phyloP scores from a whole-genome alignment of 2,329 filamentous ascomycete genomes.

The Paracamarosporium sp. region DNA sequence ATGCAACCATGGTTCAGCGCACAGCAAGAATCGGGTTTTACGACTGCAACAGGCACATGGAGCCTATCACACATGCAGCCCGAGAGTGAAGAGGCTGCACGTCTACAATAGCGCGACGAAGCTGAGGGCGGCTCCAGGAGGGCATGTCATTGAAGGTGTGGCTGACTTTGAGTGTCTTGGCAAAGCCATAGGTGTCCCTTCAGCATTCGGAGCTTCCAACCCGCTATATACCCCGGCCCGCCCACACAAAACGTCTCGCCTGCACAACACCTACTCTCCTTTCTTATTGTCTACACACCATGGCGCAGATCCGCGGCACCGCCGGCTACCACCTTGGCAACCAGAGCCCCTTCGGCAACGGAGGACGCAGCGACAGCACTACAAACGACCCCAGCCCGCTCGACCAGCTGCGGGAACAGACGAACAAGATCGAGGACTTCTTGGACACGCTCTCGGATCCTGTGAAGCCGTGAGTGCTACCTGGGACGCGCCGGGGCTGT shows the following conservation, averaged over 20 bases:
- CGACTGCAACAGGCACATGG: neutral
- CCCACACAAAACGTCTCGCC: constrained; percentile 31
- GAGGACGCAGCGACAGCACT: constrained; percentile 61
- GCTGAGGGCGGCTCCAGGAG: neutral
- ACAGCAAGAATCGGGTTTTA: neutral
- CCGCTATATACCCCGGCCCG: constrained; percentile 30
- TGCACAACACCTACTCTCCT: constrained; percentile 23
- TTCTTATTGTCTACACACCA: constrained; percentile 37
- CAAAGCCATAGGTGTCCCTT: constrained; percentile 19
- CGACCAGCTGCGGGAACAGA: constrained; percentile 90
- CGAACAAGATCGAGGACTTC: constrained; percentile 96
- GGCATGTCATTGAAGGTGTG: neutral
- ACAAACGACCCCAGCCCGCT: constrained; percentile 77
- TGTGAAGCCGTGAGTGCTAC: constrained; percentile 82
- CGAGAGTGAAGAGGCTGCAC: neutral
- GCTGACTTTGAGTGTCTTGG: constrained; percentile 26
- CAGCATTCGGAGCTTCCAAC: constrained; percentile 31
- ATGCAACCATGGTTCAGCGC: neutral
- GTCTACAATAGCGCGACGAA: neutral
- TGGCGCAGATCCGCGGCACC: constrained; percentile 67
- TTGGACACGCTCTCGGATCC: constrained; percentile 88
- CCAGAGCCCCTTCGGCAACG: constrained; percentile 73
- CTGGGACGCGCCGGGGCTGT: neutral
- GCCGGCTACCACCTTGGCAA: constrained; percentile 85
- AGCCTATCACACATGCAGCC: neutral